Evolutionary conservation across 2,329 filamentous ascomycete genomes (phyloP).

Genomic region (Aspergillus pseudoviridinutans): DNA sequence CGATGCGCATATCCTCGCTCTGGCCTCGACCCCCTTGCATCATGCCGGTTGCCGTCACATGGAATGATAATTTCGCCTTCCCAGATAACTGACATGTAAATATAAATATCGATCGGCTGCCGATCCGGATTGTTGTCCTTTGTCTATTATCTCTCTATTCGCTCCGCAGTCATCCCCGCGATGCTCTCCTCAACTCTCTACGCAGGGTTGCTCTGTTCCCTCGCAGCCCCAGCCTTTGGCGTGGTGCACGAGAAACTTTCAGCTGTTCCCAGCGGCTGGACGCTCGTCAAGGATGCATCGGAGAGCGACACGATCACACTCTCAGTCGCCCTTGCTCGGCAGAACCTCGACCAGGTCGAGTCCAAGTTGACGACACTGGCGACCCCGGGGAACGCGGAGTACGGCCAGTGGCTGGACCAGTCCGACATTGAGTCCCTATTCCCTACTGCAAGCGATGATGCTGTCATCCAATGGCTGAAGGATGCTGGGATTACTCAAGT

Average conservation of each 20-base stretch:
- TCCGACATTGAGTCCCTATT: slow-evolving; percentile 44
- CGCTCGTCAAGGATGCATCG: slow-evolving; percentile 11
- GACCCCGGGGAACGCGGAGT: slow-evolving; percentile 44
- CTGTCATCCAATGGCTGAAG: slow-evolving; percentile 45
- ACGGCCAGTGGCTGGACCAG: slow-evolving; percentile 48
- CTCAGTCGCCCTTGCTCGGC: slow-evolving; percentile 20
- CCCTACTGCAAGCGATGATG: slow-evolving; percentile 32
- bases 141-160: background rate
- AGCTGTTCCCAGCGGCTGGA: slow-evolving; percentile 17
- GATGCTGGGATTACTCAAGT: slow-evolving; percentile 34
- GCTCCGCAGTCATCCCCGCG: background rate
- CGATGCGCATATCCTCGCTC: background rate
- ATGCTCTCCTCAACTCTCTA: slow-evolving; percentile 8
- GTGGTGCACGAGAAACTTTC: slow-evolving; percentile 17
- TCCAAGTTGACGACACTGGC: slow-evolving; percentile 40
- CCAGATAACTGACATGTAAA: background rate
- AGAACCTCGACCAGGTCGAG: slow-evolving; percentile 37
- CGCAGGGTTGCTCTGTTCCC: slow-evolving; percentile 17
- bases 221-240: slow-evolving; percentile 17
- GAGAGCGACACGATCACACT: slow-evolving; percentile 13
- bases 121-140: background rate
- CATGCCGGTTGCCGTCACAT: background rate
- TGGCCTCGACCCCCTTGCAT: no score
- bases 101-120: background rate
- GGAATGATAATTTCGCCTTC: background rate